These are phyloP conservation scores for Tolypocladium tropicale DNA, from an alignment of 2,329 filamentous ascomycete genomes.

Conservation along the genomic window DNA sequence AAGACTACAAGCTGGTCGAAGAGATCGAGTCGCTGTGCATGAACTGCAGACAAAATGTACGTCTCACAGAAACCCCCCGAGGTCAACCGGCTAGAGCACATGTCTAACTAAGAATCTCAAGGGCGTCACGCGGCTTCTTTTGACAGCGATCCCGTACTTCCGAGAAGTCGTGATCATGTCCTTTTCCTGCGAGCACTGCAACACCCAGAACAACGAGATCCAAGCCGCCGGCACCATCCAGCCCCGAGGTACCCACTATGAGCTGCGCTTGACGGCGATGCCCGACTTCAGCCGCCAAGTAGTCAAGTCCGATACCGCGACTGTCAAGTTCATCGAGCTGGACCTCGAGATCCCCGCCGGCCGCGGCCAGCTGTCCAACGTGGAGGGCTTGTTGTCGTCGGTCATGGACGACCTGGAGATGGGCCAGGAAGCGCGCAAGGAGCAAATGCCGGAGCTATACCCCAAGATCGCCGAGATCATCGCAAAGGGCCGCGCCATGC, in stretches of 20 bases:
- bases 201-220: conserved; percentile 85
- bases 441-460: conserved; percentile 66
- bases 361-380: conserved; percentile 82
- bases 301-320: conserved; percentile 81
- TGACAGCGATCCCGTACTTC: conserved; percentile 93
- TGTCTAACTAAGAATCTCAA: conserved; percentile 21
- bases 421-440: conserved; percentile 74
- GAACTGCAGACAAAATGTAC: conserved; percentile 73
- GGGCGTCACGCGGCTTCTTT: conserved; percentile 76
- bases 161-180: conserved; percentile 97
- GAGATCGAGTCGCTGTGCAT: conserved; percentile 75
- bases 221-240: conserved; percentile 89
- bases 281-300: conserved; percentile 77
- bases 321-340: conserved; percentile 80
- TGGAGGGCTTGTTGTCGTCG: conserved; percentile 75
- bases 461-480: conserved; percentile 72
- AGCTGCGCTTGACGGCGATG: conserved; percentile 62
- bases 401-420: conserved; percentile 72
- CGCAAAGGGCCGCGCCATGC: conserved; percentile 62
- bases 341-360: conserved; percentile 90
- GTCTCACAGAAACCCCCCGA: conserved; percentile 9
- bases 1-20: conserved; percentile 48
- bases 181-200: conserved; percentile 84
- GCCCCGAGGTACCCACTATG: conserved; percentile 75
- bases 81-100: neutral